Percentiles rank a stretch among this genome's conserved stretches.
Conservation (phyloP, 495 filamentous ascomycete species). For the Hyphodiscus hymeniophilus region DNA sequence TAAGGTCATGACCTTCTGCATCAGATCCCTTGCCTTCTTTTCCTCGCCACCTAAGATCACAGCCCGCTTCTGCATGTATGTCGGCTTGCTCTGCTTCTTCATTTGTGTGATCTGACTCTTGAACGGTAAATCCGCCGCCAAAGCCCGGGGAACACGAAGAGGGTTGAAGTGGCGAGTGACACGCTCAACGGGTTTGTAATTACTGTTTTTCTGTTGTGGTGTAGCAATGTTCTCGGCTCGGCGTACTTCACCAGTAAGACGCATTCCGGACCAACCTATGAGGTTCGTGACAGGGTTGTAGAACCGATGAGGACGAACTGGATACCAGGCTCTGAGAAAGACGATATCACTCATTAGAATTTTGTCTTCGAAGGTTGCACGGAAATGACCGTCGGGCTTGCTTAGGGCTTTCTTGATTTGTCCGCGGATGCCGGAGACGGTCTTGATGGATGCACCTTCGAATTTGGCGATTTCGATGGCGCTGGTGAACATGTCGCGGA, state of each 20-base stretch:
- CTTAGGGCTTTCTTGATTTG: constrained; percentile 90
- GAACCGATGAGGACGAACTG: constrained; percentile 86
- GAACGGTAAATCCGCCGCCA: constrained; percentile 83
- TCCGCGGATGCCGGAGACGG: constrained; percentile 88
- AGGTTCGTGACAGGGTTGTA: constrained; percentile 96
- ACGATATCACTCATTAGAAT: constrained; percentile 93
- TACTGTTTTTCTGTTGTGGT: constrained; percentile 67
- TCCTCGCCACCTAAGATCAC: constrained; percentile 81
- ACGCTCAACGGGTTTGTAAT: constrained; percentile 77
- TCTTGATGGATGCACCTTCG: constrained; percentile 89
- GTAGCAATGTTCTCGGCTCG: constrained; percentile 65
- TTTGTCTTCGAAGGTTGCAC: constrained; percentile 97
- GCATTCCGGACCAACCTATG: constrained; percentile 81
- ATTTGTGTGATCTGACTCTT: constrained; percentile 83
- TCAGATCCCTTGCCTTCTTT: constrained; percentile 76
- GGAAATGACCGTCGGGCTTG: constrained; percentile 90
- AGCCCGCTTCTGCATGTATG: constrained; percentile 90
- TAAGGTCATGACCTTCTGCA: constrained; percentile 88
- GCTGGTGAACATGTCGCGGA: constrained; percentile 96
- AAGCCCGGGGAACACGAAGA: constrained; percentile 73
- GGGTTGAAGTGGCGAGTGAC: constrained; percentile 85
- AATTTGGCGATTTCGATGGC: constrained; percentile 95
- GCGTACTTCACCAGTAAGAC: constrained; percentile 89
- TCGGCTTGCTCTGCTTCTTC: constrained; percentile 68
- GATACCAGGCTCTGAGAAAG: constrained; percentile 93